phyloP scores from a whole-genome alignment of 371 early-diverging fungal species.

The Circinella minor region DNA sequence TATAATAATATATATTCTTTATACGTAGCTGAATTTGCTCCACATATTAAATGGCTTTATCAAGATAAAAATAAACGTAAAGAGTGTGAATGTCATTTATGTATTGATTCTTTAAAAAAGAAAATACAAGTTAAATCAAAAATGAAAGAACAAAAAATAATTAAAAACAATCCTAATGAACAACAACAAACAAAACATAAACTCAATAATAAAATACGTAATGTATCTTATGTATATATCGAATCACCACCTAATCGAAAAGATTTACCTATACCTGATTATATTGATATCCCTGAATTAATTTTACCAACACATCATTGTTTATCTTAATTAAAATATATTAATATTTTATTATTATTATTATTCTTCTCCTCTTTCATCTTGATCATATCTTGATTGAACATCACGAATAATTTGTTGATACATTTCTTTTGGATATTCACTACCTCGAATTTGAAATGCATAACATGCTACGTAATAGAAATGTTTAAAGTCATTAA shows the following conservation, averaged over 20 bases:
- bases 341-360: neutral
- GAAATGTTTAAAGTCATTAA: too few species aligned
- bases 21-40: neutral
- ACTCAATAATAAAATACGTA: neutral
- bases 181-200: too few species aligned
- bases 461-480: constrained; percentile 36
- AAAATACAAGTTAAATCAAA: too few species aligned
- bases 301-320: neutral
- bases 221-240: neutral
- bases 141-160: too few species aligned
- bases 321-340: neutral
- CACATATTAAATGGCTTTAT: neutral
- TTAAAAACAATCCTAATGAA: too few species aligned
- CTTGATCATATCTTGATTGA: constrained; percentile 36
- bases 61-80: neutral
- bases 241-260: neutral
- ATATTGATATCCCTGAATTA: constrained; percentile 1
- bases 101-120: neutral
- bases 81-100: neutral
- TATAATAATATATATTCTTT: too few species aligned
- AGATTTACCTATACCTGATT: constrained; percentile 5
- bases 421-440: constrained; percentile 48
- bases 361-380: constrained; percentile 1
- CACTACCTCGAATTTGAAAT: constrained; percentile 48
- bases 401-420: constrained; percentile 40